Conservation (phyloP, 1,284 basidiomycete species). For the Cryptococcus jaspeensis region DNA sequence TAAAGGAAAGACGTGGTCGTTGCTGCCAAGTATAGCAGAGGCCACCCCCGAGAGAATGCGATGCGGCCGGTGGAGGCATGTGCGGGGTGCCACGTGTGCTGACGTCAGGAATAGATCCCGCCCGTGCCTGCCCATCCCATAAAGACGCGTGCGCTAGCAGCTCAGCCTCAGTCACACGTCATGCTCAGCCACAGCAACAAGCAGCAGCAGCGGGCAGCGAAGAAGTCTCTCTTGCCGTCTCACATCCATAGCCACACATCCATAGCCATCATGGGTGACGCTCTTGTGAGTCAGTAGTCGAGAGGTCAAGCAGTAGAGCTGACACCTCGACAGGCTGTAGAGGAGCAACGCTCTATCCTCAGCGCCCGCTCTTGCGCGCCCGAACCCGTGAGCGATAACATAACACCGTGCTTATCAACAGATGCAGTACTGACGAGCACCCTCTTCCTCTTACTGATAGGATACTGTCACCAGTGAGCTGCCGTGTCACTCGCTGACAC, state of each 20-base stretch:
- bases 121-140: too few species aligned
- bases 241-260: too few species aligned
- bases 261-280: conserved; percentile 30
- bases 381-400: conserved; percentile 33
- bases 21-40: neutral
- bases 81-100: too few species aligned
- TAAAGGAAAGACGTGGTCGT: neutral
- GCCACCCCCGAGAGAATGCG: too few species aligned
- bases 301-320: neutral
- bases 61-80: neutral
- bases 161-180: too few species aligned
- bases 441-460: conserved; percentile 13
- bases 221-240: too few species aligned
- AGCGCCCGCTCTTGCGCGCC: conserved; percentile 34
- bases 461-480: conserved; percentile 36
- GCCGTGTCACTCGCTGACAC: neutral
- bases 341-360: conserved; percentile 44
- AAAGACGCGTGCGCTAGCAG: too few species aligned
- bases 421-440: neutral
- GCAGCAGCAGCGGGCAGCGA: too few species aligned
- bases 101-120: too few species aligned
- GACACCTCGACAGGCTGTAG: conserved; percentile 28
- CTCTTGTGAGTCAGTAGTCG: conserved; percentile 21
- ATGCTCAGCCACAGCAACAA: too few species aligned
- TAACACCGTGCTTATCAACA: neutral